These are phyloP conservation scores for Fraxinus americana DNA, from an alignment of 257 asterid genomes.

Conservation along the genomic window DNA sequence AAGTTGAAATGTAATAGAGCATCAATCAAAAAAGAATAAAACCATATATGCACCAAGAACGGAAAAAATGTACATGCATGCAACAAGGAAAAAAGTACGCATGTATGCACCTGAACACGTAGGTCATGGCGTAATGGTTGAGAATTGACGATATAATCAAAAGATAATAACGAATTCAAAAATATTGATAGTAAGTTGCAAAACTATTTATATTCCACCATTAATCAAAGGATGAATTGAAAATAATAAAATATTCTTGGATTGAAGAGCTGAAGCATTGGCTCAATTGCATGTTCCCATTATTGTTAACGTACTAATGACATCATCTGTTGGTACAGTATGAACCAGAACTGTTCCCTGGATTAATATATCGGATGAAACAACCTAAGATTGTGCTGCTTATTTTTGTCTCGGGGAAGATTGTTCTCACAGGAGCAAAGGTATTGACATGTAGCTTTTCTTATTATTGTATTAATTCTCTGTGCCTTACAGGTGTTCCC, in stretches of 20 bases:
- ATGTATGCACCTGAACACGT: background rate
- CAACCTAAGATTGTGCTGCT: constrained; percentile 27
- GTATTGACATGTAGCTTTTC: constrained; percentile 14
- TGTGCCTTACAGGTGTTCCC: background rate
- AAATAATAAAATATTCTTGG: no score
- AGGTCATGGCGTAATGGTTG: background rate
- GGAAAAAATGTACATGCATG: background rate
- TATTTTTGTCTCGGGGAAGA: constrained; percentile 27
- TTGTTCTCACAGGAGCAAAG: constrained; percentile 34
- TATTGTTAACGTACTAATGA: constrained; percentile 14
- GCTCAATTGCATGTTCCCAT: background rate
- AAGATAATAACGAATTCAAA: background rate
- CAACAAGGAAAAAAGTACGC: background rate
- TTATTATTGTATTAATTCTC: background rate
- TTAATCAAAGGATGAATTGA: background rate
- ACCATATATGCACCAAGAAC: background rate
- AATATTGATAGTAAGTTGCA: no score
- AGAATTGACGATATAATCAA: background rate
- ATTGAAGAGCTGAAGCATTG: background rate
- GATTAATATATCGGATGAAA: constrained; percentile 25
- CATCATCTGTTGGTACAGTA: constrained; percentile 33
- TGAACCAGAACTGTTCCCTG: constrained; percentile 31
- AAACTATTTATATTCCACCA: background rate
- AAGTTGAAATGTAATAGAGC: background rate
- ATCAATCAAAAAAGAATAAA: background rate